Conservation (phyloP, 176 grass and related monocot genomes). For the Coix lacrymajobi region DNA sequence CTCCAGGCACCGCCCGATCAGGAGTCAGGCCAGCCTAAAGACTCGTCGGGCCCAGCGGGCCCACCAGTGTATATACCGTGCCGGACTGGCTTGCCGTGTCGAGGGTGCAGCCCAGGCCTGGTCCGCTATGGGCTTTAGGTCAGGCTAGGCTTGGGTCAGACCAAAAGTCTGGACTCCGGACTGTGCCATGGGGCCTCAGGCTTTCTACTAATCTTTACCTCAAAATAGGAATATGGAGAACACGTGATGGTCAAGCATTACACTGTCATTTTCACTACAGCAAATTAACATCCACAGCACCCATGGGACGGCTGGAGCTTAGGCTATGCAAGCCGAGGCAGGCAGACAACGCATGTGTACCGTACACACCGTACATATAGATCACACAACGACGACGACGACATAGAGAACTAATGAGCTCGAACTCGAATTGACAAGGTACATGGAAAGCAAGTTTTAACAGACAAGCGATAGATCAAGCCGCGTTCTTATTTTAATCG, state of each 20-base stretch:
- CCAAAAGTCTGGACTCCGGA: too few relatives aligned
- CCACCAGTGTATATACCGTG: too few relatives aligned
- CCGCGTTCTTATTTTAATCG: neutral
- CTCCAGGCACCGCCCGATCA: too few relatives aligned
- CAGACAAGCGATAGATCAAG: neutral
- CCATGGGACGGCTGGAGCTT: neutral
- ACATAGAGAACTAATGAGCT: neutral
- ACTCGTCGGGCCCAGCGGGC: too few relatives aligned
- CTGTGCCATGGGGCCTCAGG: too few relatives aligned
- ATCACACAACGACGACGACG: neutral
- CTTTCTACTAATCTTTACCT: too few relatives aligned
- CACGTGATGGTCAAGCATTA: neutral
- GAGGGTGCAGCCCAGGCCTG: too few relatives aligned
- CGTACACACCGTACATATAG: conserved; percentile 10
- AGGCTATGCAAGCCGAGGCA: neutral
- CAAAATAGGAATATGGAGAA: too few relatives aligned
- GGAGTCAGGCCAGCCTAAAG: too few relatives aligned
- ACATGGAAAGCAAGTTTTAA: neutral
- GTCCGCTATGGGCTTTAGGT: too few relatives aligned
- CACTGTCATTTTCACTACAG: neutral
- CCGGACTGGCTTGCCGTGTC: too few relatives aligned
- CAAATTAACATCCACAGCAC: neutral
- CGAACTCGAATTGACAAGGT: neutral
- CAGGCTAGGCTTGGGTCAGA: too few relatives aligned
- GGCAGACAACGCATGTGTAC: neutral